These are phyloP conservation scores for Fusarium succisae DNA, from an alignment of 2,329 filamentous ascomycete species.

Conservation along the genomic window DNA sequence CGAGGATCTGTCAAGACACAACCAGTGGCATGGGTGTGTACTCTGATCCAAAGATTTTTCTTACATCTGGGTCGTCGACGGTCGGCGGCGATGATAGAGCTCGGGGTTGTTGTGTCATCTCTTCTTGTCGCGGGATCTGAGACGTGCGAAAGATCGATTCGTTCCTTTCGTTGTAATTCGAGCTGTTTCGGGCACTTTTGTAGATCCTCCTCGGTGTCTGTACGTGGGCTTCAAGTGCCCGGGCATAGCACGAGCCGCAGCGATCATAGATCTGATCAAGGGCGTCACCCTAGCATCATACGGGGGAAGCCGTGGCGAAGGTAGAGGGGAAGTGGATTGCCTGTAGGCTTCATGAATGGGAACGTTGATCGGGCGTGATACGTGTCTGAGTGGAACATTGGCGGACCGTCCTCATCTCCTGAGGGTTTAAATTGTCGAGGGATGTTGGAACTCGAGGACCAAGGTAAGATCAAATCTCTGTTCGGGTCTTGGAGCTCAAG, in stretches of 20 bases:
- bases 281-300: not conserved
- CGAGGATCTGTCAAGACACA: not conserved
- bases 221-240: not conserved
- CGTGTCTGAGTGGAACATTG: not conserved
- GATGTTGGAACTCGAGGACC: not conserved
- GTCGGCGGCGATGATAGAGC: not conserved
- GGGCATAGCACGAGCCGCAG: not conserved
- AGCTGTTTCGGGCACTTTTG: not conserved
- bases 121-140: conserved; percentile 69
- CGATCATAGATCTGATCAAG: not conserved
- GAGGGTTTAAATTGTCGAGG: not conserved
- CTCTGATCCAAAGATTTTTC: not conserved
- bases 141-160: conserved; percentile 86
- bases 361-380: not conserved
- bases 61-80: not conserved
- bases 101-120: not conserved
- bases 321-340: not conserved
- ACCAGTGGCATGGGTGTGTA: not conserved
- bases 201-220: not conserved
- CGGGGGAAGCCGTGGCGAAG: not conserved
- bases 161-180: conserved; percentile 71
- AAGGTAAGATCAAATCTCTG: not conserved
- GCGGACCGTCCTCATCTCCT: not conserved
- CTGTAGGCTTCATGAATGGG: not conserved
- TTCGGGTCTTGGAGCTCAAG: not conserved